Conservation (phyloP, 345 rosid genomes). For the Cardamine resedifolia region DNA sequence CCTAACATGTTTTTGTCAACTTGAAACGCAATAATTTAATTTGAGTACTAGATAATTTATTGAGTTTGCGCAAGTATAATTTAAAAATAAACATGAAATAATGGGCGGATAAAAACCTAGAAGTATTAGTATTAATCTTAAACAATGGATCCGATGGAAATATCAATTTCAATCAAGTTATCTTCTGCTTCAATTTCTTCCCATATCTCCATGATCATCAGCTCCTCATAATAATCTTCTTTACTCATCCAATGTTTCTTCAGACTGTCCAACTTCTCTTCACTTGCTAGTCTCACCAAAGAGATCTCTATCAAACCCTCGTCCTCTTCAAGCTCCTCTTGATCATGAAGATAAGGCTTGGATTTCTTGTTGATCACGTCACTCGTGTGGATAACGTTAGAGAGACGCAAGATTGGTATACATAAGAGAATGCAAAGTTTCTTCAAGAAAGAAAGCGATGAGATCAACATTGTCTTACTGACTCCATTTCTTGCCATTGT, state of each 20-base stretch:
- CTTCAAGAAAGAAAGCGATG: conserved; percentile 31
- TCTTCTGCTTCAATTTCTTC: conserved; percentile 66
- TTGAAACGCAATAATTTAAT: not conserved
- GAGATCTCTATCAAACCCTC: conserved; percentile 72
- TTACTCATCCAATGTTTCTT: conserved; percentile 32
- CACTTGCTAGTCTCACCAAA: conserved; percentile 33
- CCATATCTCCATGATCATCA: conserved; percentile 42
- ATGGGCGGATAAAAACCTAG: not conserved
- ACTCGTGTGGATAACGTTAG: conserved; percentile 36
- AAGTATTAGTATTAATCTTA: not conserved
- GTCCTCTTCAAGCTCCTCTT: conserved; percentile 21
- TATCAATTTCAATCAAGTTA: conserved; percentile 75
- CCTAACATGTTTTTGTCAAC: not conserved
- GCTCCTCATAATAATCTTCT: conserved; percentile 35
- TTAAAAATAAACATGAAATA: not conserved
- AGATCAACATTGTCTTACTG: conserved; percentile 16
- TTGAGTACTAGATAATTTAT: not conserved
- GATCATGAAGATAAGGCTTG: conserved; percentile 14
- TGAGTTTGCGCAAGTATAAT: not conserved
- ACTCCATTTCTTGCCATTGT: conserved; percentile 30
- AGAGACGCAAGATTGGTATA: conserved; percentile 42
- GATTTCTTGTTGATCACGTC: conserved; percentile 19
- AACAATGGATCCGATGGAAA: conserved; percentile 57
- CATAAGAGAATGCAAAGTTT: conserved; percentile 34
- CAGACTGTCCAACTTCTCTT: conserved; percentile 28